A percentile compares a stretch with the other conserved stretches of the same genome.
Conservation (phyloP, 305 asterid species). For the Plantago coronopus region DNA sequence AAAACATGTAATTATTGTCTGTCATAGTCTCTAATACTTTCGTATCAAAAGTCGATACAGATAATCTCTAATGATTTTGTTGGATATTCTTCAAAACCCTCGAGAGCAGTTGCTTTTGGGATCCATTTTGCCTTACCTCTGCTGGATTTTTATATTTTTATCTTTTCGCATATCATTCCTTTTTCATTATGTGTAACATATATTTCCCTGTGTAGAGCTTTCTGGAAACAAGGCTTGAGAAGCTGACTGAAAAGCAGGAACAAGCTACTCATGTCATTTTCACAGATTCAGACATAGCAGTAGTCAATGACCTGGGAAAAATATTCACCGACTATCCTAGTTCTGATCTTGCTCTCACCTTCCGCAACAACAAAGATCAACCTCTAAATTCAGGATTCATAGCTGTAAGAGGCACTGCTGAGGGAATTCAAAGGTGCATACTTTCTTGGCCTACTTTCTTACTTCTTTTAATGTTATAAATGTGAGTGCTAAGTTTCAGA, state of each 20-base stretch:
- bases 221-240: conserved; percentile 48
- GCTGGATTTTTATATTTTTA: conserved; percentile 9
- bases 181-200: conserved; percentile 14
- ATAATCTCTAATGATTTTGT: too few relatives aligned
- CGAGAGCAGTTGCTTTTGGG: too few relatives aligned
- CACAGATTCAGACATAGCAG: conserved; percentile 84
- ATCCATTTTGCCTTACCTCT: too few relatives aligned
- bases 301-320: conserved; percentile 60
- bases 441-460: too few relatives aligned
- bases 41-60: too few relatives aligned
- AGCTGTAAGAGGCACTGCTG: conserved; percentile 75
- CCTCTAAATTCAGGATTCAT: conserved; percentile 92
- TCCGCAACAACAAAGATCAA: conserved; percentile 89
- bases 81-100: too few relatives aligned
- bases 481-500: neutral
- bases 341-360: conserved; percentile 85
- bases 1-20: too few relatives aligned
- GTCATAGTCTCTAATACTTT: too few relatives aligned
- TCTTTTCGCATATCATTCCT: neutral
- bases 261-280: conserved; percentile 61
- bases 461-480: conserved; percentile 4
- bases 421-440: conserved; percentile 72
- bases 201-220: conserved; percentile 43
- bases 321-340: conserved; percentile 53
- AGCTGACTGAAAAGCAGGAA: conserved; percentile 44